These are phyloP conservation scores for Jaapia argillacea DNA, from an alignment of 768 basidiomycete species.

Conservation along the genomic window DNA sequence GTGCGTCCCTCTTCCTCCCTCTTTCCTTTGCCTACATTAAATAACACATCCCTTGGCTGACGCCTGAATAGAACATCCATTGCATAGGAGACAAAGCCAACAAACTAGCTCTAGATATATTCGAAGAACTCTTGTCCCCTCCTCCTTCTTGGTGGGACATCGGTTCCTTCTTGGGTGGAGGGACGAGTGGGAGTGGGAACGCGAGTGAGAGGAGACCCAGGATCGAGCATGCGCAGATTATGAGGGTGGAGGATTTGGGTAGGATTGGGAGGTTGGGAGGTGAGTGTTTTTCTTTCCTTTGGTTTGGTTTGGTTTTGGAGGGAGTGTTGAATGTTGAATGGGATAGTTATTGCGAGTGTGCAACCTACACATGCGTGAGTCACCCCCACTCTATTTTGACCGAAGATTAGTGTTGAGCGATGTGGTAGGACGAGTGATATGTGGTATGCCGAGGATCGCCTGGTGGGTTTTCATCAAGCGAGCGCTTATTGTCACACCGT, in stretches of 20 bases:
- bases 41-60: neutral
- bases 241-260: slow-evolving; percentile 58
- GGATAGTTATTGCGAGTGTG: slow-evolving; percentile 89
- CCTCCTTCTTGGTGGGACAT: too few relatives aligned
- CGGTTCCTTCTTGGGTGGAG: slow-evolving; percentile 13
- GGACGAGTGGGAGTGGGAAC: slow-evolving; percentile 16
- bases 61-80: slow-evolving; percentile 65
- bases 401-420: neutral
- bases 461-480: slow-evolving; percentile 37
- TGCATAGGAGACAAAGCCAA: slow-evolving; percentile 89
- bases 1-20: slow-evolving; percentile 32
- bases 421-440: slow-evolving; percentile 70
- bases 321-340: too few relatives aligned
- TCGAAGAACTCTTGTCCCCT: slow-evolving; percentile 46
- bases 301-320: neutral
- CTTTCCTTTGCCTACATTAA: neutral
- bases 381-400: slow-evolving; percentile 6
- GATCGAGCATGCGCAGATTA: slow-evolving; percentile 90
- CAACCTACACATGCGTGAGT: slow-evolving; percentile 88
- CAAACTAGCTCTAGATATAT: slow-evolving; percentile 72
- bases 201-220: slow-evolving; percentile 54
- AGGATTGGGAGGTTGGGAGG: slow-evolving; percentile 68
- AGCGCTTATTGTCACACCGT: neutral
- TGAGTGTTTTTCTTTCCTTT: slow-evolving; percentile 20
- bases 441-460: slow-evolving; percentile 79